phyloP scores from a whole-genome alignment of 768 basidiomycete species.

The Leccinum aurantiacum region DNA sequence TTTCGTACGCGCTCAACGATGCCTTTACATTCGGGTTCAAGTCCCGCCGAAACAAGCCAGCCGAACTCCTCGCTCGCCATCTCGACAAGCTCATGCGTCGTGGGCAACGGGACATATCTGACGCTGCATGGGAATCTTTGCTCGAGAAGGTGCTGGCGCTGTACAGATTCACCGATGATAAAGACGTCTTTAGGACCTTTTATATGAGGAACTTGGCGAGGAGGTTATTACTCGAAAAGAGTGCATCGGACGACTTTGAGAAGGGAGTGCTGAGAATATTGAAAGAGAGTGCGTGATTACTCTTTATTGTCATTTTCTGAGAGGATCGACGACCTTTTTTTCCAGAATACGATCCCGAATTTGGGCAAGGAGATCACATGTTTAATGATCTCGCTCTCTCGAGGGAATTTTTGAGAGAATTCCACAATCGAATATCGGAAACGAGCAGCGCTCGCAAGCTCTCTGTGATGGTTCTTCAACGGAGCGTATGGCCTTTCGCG shows the following conservation, averaged over 20 bases:
- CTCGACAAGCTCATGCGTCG: constrained; percentile 85
- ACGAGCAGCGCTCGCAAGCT: constrained; percentile 49
- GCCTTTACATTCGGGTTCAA: constrained; percentile 77
- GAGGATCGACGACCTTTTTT: constrained; percentile 16
- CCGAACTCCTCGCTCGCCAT: constrained; percentile 91
- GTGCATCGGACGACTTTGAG: constrained; percentile 87
- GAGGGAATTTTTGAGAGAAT: constrained; percentile 67
- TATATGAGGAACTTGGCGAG: constrained; percentile 89
- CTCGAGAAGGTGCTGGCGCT: constrained; percentile 69
- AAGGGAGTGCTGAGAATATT: constrained; percentile 80
- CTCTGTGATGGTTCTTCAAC: constrained; percentile 80
- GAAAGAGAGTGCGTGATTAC: constrained; percentile 62
- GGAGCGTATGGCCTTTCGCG: constrained; percentile 85
- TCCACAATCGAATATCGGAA: constrained; percentile 46
- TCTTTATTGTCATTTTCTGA: neutral
- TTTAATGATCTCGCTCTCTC: constrained; percentile 87
- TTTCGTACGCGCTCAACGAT: constrained; percentile 65
- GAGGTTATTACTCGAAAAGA: constrained; percentile 77
- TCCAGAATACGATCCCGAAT: constrained; percentile 92
- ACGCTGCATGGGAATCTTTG: constrained; percentile 58
- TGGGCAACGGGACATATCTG: constrained; percentile 71
- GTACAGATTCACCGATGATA: constrained; percentile 87
- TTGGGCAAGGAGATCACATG: constrained; percentile 93
- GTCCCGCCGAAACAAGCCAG: constrained; percentile 75
- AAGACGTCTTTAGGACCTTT: constrained; percentile 92